phyloP scores from a whole-genome alignment of 495 filamentous ascomycete species.

The Penicillium coprophilum region DNA sequence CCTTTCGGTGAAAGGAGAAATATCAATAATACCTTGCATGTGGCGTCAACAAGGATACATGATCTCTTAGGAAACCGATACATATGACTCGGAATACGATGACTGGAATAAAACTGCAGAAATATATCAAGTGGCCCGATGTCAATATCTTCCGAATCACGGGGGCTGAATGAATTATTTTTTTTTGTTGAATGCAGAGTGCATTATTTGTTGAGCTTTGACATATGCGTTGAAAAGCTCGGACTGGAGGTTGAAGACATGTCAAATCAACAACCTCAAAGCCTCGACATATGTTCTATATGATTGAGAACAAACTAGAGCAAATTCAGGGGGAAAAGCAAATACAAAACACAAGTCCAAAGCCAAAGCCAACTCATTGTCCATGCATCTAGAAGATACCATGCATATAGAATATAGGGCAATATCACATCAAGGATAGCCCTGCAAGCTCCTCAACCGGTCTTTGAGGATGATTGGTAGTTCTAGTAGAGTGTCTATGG shows the following conservation, averaged over 20 bases:
- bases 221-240: not conserved
- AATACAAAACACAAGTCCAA: not conserved
- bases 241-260: not conserved
- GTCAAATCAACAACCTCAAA: not conserved
- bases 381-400: not conserved
- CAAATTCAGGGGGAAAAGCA: not conserved
- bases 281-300: not conserved
- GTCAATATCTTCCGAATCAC: not conserved
- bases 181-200: not conserved
- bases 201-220: not conserved
- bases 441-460: not conserved
- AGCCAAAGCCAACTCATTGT: not conserved
- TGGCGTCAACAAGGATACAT: not conserved
- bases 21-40: not conserved
- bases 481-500: not conserved
- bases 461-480: not conserved
- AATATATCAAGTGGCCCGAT: not conserved
- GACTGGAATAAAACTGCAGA: not conserved
- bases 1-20: not conserved
- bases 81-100: not conserved
- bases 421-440: not conserved
- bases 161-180: not conserved
- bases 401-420: not conserved
- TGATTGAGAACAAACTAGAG: not conserved
- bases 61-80: not conserved